A percentile compares a stretch with the other conserved stretches of the same genome.
Conservation (phyloP, 148 eudicot species). For the Vaccinium darrowii region DNA sequence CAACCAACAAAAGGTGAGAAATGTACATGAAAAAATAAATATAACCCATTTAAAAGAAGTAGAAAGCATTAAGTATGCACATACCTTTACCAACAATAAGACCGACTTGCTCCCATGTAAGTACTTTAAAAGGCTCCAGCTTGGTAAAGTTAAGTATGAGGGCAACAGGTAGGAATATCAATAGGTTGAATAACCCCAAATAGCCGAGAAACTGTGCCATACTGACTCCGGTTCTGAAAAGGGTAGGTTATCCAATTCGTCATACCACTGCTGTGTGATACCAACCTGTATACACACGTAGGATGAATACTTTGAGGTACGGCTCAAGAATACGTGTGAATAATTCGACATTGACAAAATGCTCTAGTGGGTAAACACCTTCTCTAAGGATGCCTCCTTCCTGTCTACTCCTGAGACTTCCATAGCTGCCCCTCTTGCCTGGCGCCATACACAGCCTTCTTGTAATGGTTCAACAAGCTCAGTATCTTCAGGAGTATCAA, state of each 20-base stretch:
- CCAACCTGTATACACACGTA: constrained; percentile 56
- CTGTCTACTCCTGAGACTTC: constrained; percentile 54
- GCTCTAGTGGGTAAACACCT: constrained; percentile 36
- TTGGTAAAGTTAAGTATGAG: constrained; percentile 59
- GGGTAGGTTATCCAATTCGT: constrained; percentile 72
- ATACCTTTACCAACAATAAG: constrained; percentile 87
- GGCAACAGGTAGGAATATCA: constrained; percentile 86
- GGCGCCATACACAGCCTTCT: constrained; percentile 86
- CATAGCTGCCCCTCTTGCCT: constrained; percentile 77
- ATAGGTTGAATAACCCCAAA: constrained; percentile 76
- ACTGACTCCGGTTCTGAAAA: constrained; percentile 51
- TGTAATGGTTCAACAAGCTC: constrained; percentile 74
- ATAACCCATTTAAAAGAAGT: not conserved
- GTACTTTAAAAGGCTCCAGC: constrained; percentile 56
- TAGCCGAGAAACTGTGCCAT: constrained; percentile 97
- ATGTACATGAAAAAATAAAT: not conserved
- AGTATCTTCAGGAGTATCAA: constrained; percentile 62
- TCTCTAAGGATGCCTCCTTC: constrained; percentile 42
- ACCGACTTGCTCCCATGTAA: constrained; percentile 71
- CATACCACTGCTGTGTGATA: constrained; percentile 82
- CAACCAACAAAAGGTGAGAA: not conserved
- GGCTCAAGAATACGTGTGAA: not conserved
- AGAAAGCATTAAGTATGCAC: constrained; percentile 1
- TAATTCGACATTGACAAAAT: not conserved
- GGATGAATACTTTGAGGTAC: not conserved